Base-by-base conservation (phyloP, 371 early-diverging fungal species). In the Phascolomyces articulosus region DNA sequence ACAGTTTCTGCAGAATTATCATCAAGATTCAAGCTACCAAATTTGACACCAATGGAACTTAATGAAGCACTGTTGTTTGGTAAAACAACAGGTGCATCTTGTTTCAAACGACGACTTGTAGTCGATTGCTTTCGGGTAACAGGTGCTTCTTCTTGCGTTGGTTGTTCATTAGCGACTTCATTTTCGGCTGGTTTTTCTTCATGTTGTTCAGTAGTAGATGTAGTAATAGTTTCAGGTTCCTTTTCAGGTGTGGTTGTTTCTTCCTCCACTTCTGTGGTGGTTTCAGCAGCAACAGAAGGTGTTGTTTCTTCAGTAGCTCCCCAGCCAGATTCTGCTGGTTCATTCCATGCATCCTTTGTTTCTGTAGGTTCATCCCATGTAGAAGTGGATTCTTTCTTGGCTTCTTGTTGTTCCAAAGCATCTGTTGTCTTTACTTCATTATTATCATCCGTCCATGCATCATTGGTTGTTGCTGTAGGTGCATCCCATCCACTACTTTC, bases 41-140 rank as follows among this genome's bases (percentile, higher is more conserved):
- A 96, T 70, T 90, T 94, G 57, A 88, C 87, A 60, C 89, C 92
- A 27, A 92, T 84, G 44, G 88, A 76, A 55, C 87, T 86, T 11
- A 92, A 70, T 21, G 83, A 73, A n/a, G 88, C 71, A 28, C 82
- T 79, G 44, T 84, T 85, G 29, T 79, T 79, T 6, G 95, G 95
- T 89, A 95, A 92, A 16, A 94, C 93, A 24, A 96, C 95, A 29
- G 95, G 87, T 9, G 89, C 90, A 67, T 94, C 94, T 75, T 95
- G 95, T 68, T 91, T 89, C 67, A 93, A 85, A 63, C 82, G 84
- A 67, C 80, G 87, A 28, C 58, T 61, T 20, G 53, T 64, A 10
- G 81, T 53, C 16, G 63, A 41, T 44, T 44, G 44, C 55, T 67
- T 67, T 34, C 49, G 28, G 16, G 64, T 58, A 23, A 55, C 55